Evolutionary conservation across 805 yeast genomes (phyloP), one percentile per base, ranked within the genome.

Genomic region (Babjeviella inositovora): DNA sequence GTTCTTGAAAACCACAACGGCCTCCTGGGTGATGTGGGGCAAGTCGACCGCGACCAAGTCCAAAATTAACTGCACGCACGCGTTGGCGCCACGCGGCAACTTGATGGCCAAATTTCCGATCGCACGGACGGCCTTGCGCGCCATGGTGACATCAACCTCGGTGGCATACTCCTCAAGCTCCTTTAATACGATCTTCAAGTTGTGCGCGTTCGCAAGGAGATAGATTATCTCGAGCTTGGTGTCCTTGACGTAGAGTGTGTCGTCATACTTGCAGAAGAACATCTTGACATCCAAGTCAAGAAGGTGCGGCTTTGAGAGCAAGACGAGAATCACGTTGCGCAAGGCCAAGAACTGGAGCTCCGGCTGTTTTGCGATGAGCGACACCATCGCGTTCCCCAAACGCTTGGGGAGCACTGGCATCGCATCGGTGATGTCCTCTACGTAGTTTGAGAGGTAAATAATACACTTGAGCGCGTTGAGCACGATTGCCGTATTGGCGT

Each of bases 101-200:
- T 80, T 81, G 14, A 84, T 70, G 0, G 95, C 93, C 11, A 87
- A 51, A 38, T 84, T 80, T 2, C 96, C 96, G 30, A 87, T 70
- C 0, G 94, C 93, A 28, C 93, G 52, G 3, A 87, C 70, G 0
- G 96, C 84, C 37, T 82, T 79, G 26, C 93, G 56, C 2, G 85
- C 80, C 74, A 84, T 81, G 28, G 76, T 75, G 13, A 72, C 63
- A 44, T 85, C 95, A 8, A 80, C 71, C 37, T 81, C 94, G 0
- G 82, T 66, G 4, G 93, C 92, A 44, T 85, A 85, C 35, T 77
- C 93, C 31, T 70, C 75, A 24, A 85, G 46, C 41, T 85, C 97
- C 10, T 66, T 50, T 21, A 85, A 50, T 1, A 87, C 81, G 18
- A 57, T 47, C 5, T 52, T 55, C 21, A 75, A 54, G 35, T 77